Evolutionary conservation across 1,284 basidiomycete genomes (phyloP), one percentile per base, ranked within the genome.

Genomic region (Dichomitus squalens): DNA sequence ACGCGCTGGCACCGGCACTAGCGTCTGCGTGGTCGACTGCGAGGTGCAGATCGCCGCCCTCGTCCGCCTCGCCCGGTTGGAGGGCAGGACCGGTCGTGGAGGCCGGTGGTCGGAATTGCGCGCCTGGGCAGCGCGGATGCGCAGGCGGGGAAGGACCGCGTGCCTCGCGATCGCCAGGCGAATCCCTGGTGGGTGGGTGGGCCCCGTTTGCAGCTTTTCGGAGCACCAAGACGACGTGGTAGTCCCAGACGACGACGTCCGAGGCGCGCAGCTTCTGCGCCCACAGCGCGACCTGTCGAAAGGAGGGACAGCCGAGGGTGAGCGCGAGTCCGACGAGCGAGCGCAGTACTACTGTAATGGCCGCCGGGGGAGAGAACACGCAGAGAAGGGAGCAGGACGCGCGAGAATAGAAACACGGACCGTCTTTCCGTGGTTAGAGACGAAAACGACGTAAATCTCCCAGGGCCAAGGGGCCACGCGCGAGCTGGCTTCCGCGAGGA

Each of bases 161-260:
- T n/a, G n/a, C n/a, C n/a, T 36, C 38, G 7, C 31, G 23, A 21
- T 40, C 39, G 23, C 40, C 29, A 25, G 9, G 23, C 25, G 23
- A 20, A 20, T 47, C 40, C 44, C 6, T n/a, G 7, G 21, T 40
- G 39, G 39, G 21, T 53, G 29, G 38, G 53, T n/a, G 56, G 20
- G n/a, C 34, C 33, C 54, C 49, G 39, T 72, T 69, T 8, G 25
- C 25, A 23, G 41, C 25, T 29, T 23, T 23, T 44, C 77, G 76
- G 34, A 88, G 73, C 39, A 82, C 69, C 9, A 88, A 77, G 27
- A 91, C 70, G 63, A 88, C 87, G 67, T 92, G 90, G 69, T 92
- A 91, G 68, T 92, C 88, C 88, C 89, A 91, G 34, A 91, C 71
- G 9, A 90, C 81, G 69, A 63, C 60, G 53, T 48, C 71, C 66